These are phyloP conservation scores for Alternaria burnsii DNA, from an alignment of 2,329 filamentous ascomycete genomes.

Conservation along the genomic window DNA sequence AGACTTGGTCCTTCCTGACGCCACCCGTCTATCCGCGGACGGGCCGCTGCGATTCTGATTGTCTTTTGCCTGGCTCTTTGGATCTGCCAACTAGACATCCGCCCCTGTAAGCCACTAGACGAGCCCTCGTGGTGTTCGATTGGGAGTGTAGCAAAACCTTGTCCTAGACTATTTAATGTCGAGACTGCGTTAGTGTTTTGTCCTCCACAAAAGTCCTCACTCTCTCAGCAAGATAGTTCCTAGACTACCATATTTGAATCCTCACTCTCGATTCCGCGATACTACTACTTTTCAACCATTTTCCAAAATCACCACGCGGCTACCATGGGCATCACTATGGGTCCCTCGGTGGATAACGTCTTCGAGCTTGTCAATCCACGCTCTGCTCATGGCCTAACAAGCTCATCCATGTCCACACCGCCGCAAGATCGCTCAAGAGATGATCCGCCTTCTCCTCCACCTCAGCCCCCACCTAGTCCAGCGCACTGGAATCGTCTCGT, in stretches of 20 bases:
- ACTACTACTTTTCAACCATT: neutral
- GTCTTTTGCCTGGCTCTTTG: conserved; percentile 29
- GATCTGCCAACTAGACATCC: conserved; percentile 37
- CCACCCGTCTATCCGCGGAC: conserved; percentile 48
- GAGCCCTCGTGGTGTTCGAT: neutral
- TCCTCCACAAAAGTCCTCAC: conserved; percentile 6
- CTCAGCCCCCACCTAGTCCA: conserved; percentile 53
- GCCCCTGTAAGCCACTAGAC: conserved; percentile 30
- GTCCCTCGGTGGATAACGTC: neutral
- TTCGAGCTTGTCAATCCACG: neutral
- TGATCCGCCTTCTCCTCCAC: conserved; percentile 52
- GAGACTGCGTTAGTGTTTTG: conserved; percentile 32
- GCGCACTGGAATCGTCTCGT: conserved; percentile 38
- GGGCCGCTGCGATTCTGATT: conserved; percentile 47
- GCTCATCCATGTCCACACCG: conserved; percentile 11
- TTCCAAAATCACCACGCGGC: neutral
- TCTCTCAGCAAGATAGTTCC: neutral
- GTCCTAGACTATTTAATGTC: conserved; percentile 40
- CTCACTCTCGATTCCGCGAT: neutral
- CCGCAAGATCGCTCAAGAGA: conserved; percentile 41
- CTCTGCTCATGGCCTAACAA: neutral
- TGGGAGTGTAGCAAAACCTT: conserved; percentile 13
- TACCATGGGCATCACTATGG: conserved; percentile 11
- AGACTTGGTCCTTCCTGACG: conserved; percentile 35
- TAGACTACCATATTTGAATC: neutral